Evolutionary conservation across 106 monocot genomes (phyloP).

Genomic region (Triglochin maritima): DNA sequence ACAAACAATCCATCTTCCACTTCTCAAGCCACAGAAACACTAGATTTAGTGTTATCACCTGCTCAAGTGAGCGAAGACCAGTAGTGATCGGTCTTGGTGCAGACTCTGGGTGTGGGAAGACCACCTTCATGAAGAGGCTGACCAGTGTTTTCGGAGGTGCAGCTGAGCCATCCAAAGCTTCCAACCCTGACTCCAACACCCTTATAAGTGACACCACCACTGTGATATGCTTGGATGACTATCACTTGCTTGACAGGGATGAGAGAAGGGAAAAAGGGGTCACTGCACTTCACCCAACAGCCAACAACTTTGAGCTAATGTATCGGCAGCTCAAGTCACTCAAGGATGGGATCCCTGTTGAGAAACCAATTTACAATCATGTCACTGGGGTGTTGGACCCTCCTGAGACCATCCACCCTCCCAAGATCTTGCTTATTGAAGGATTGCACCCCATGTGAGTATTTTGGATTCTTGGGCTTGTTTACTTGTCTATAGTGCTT

Average conservation of each 20-base stretch:
- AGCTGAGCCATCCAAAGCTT: conserved; percentile 63
- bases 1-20: conserved; percentile 23
- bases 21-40: conserved; percentile 13
- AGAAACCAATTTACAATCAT: conserved; percentile 91
- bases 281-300: conserved; percentile 71
- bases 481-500: too few species aligned
- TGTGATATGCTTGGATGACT: conserved; percentile 83
- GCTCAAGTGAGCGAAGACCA: conserved; percentile 37
- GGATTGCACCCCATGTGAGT: conserved; percentile 88
- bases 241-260: conserved; percentile 64
- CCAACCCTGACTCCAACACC: conserved; percentile 93
- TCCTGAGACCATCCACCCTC: conserved; percentile 78
- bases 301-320: conserved; percentile 88
- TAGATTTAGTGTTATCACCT: conserved; percentile 14
- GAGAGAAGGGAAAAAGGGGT: conserved; percentile 82
- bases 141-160: conserved; percentile 82
- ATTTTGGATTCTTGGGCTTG: not conserved
- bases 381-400: conserved; percentile 72
- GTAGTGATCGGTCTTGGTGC: conserved; percentile 84
- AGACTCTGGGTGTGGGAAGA: conserved; percentile 91
- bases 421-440: conserved; percentile 87
- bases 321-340: conserved; percentile 78
- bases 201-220: conserved; percentile 67
- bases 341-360: conserved; percentile 57
- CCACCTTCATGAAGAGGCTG: conserved; percentile 86